These are phyloP conservation scores for Pleurotus ostreatus DNA, from an alignment of 768 basidiomycete species.

Conservation along the genomic window DNA sequence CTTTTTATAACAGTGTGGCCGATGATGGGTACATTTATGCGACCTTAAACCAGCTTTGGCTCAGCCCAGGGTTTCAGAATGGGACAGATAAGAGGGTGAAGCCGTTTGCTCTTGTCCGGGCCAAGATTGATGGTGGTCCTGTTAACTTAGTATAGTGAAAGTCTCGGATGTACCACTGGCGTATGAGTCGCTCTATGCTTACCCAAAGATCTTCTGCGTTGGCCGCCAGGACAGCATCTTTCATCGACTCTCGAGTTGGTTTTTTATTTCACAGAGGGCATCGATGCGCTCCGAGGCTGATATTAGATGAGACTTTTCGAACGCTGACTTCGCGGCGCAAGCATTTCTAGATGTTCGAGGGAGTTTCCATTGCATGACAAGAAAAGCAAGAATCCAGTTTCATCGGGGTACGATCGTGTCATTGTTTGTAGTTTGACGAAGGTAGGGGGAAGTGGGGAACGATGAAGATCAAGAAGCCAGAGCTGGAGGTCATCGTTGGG, in stretches of 20 bases:
- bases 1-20: constrained; percentile 6
- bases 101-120: constrained; percentile 13
- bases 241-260: constrained; percentile 60
- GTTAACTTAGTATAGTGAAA: not conserved
- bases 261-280: constrained; percentile 68
- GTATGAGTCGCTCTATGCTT: too few relatives aligned
- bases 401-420: too few relatives aligned
- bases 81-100: constrained; percentile 13
- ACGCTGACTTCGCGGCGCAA: constrained; percentile 74
- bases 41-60: constrained; percentile 13
- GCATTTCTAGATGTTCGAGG: constrained; percentile 32
- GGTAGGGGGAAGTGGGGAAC: too few relatives aligned
- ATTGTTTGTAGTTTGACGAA: too few relatives aligned
- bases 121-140: constrained; percentile 8
- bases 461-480: too few relatives aligned
- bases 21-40: constrained; percentile 14
- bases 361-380: too few relatives aligned
- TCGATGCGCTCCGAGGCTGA: constrained; percentile 59
- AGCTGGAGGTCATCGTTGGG: too few relatives aligned
- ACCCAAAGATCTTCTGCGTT: constrained; percentile 83
- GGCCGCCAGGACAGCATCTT: constrained; percentile 69
- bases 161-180: too few relatives aligned
- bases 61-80: constrained; percentile 13
- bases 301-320: constrained; percentile 83
- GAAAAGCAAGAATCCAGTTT: too few relatives aligned